Percentiles rank a stretch among this genome's conserved stretches.
phyloP scores from a whole-genome alignment of 805 yeast species.

The Kluyveromyces wickerhamii region DNA sequence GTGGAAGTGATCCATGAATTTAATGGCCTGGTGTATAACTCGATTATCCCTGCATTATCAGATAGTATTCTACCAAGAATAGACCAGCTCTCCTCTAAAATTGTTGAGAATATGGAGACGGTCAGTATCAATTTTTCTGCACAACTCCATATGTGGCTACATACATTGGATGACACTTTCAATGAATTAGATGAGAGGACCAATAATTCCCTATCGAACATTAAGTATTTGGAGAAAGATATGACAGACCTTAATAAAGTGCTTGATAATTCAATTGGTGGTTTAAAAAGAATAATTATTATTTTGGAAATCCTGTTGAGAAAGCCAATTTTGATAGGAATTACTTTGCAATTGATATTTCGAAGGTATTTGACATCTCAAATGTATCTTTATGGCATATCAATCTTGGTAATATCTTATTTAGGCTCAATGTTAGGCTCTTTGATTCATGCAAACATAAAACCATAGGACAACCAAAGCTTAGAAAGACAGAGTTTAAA shows the following conservation, averaged over 20 bases:
- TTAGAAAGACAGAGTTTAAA: background rate
- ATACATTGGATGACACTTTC: slow-evolving; percentile 11
- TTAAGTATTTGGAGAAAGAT: slow-evolving; percentile 11
- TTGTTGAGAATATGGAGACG: slow-evolving; percentile 11
- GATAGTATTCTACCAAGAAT: slow-evolving; percentile 23
- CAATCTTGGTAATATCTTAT: background rate
- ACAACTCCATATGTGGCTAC: slow-evolving; percentile 16
- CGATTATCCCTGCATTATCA: slow-evolving; percentile 9
- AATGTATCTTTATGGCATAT: background rate
- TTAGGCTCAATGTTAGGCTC: slow-evolving; percentile 4
- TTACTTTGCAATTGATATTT: background rate
- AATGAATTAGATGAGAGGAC: slow-evolving; percentile 10
- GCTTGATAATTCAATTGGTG: slow-evolving; percentile 4
- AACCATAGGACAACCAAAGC: no score
- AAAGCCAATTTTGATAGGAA: background rate
- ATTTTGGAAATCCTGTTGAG: background rate
- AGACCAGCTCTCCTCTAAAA: slow-evolving; percentile 25
- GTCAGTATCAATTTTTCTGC: slow-evolving; percentile 8
- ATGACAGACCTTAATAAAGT: slow-evolving; percentile 8
- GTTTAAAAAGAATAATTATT: background rate
- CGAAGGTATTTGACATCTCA: background rate
- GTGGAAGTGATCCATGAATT: slow-evolving; percentile 10
- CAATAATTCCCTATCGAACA: slow-evolving; percentile 11
- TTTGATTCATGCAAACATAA: no score
- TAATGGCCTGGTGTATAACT: slow-evolving; percentile 8